Percentiles rank a stretch among this genome's conserved stretches.
These are phyloP conservation scores for Volvariella volvacea DNA, from an alignment of 1,284 basidiomycete species.

Conservation along the genomic window DNA sequence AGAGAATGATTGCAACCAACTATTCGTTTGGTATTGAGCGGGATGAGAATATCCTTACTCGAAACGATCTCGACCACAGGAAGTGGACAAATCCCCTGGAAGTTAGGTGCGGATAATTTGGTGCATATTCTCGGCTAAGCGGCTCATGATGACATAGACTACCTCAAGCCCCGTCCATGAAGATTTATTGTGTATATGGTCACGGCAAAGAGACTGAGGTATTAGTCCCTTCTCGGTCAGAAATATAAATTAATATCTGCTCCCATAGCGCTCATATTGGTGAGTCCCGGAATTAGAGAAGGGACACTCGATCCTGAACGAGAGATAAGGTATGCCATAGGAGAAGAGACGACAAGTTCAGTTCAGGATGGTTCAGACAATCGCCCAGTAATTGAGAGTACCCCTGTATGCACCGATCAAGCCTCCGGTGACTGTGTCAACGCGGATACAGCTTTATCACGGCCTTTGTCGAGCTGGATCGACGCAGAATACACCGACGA, in stretches of 20 bases:
- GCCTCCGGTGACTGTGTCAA: constrained; percentile 36
- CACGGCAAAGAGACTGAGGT: constrained; percentile 96
- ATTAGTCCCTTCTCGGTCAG: not conserved
- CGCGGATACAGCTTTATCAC: constrained; percentile 30
- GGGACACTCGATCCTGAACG: too few relatives aligned
- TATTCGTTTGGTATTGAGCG: constrained; percentile 94
- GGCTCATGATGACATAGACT: constrained; percentile 37
- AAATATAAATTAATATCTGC: not conserved
- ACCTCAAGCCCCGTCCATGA: constrained; percentile 91
- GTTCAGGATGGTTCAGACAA: constrained; percentile 31
- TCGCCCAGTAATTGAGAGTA: constrained; percentile 14
- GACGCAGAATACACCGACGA: constrained; percentile 78
- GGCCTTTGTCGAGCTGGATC: constrained; percentile 70
- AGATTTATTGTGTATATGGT: constrained; percentile 92
- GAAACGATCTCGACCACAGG: constrained; percentile 64
- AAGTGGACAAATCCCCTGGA: constrained; percentile 98
- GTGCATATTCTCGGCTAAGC: constrained; percentile 1
- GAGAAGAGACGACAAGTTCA: constrained; percentile 52
- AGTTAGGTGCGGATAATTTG: constrained; percentile 56
- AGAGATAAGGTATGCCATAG: constrained; percentile 59
- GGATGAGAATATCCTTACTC: constrained; percentile 55
- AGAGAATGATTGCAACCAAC: constrained; percentile 88
- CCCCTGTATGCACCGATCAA: constrained; percentile 14
- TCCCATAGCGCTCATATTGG: constrained; percentile 69
- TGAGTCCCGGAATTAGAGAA: constrained; percentile 16